Conservation (phyloP, 306 rosid genomes). For the Ziziphus jujuba region DNA sequence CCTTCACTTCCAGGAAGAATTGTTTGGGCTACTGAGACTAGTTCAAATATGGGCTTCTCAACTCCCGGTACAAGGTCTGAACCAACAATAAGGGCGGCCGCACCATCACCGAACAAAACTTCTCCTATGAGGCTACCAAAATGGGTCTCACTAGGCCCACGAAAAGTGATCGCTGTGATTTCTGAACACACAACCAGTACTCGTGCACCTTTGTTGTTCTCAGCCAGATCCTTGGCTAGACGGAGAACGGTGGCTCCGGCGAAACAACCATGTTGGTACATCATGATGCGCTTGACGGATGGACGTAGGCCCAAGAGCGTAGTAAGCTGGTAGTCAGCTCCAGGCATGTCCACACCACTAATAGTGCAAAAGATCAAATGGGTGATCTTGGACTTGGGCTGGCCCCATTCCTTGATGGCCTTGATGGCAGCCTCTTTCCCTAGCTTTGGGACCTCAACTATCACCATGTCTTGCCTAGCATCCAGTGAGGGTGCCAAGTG, state of each 20-base stretch:
- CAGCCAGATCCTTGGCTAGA: background rate
- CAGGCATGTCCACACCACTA: background rate
- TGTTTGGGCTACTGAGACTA: background rate
- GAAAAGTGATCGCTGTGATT: background rate
- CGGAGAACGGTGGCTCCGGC: background rate
- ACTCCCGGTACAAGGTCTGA: background rate
- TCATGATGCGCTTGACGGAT: background rate
- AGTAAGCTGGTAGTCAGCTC: background rate
- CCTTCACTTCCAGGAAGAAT: background rate
- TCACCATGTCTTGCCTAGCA: background rate
- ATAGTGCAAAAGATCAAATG: background rate
- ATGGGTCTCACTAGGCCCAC: background rate
- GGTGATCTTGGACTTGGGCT: conserved; percentile 4
- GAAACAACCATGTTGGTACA: background rate
- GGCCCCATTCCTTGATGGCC: conserved; percentile 8
- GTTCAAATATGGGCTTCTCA: background rate
- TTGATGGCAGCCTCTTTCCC: conserved; percentile 1
- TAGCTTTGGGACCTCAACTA: conserved; percentile 1
- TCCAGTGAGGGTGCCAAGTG: conserved; percentile 2
- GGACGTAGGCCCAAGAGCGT: background rate
- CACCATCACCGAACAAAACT: background rate
- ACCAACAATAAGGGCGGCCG: background rate
- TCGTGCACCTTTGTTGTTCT: background rate
- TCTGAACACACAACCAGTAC: background rate
- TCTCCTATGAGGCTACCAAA: background rate